Base-by-base conservation (phyloP, 2,329 filamentous ascomycete genomes). In the Emmonsiellopsis sp. region DNA sequence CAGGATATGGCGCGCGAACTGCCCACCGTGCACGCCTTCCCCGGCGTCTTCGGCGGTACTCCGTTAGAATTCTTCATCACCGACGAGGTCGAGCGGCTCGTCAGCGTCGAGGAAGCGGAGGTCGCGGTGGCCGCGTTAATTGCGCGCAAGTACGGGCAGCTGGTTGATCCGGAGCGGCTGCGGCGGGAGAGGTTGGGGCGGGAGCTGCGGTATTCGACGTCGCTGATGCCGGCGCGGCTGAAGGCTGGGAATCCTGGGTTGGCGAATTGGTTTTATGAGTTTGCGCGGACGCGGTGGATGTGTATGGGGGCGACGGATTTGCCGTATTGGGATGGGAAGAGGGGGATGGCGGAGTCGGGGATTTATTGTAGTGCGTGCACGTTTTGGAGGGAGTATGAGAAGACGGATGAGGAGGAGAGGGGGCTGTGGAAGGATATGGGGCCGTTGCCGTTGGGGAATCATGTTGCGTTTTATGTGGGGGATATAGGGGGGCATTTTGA, bases 341-440 rank as follows among this genome's bases (percentile, higher is more conserved):
- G 9, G 42, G 14, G 39, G 34, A 52, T 33, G 21, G 32, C 42
- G 6, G 42, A 52, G 50, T 52, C 32, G 6, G 50, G 42, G 2
- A 43, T 52, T 5, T 52, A 52, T 40, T 52, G 50, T 36, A 40
- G 42, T 32, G 40, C 50, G 13, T 52, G 50, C 21, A n/a, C 27
- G n/a, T 33, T 45, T 39, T 36, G 32, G 34, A 47, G 9, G 14
- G 31, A 43, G n/a, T 39, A 21, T 36, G 34, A 52, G n/a, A 31
- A 43, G 31, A 4, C 13, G 10, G 8, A 39, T 39, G 32, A 39
- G 9, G 11, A 44, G 6, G 9, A n/a, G 14, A 31, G 27, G 10
- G n/a, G 13, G 21, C 21, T 8, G 2, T 10, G 33, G 45, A 17
- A 4, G 9, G 44, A n/a, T 33, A 46, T 46, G 32, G 13, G 11